These are phyloP conservation scores for Alternaria incomplexa DNA, from an alignment of 2,329 filamentous ascomycete genomes.

Conservation along the genomic window DNA sequence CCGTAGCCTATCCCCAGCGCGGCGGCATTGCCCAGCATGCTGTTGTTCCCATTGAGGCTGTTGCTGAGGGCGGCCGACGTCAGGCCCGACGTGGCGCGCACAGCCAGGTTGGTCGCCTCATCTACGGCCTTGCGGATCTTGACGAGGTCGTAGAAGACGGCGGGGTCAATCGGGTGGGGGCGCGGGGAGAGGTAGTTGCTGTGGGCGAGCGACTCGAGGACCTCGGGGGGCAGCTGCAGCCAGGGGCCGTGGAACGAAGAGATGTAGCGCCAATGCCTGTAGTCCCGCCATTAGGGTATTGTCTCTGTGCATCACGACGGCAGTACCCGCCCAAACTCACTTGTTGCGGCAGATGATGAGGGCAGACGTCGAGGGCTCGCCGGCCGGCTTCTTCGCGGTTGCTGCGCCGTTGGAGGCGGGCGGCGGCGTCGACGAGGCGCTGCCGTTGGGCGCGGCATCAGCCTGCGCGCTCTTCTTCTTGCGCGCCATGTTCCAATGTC, in stretches of 20 bases:
- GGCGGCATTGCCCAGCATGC: constrained; percentile 58
- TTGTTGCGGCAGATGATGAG: constrained; percentile 53
- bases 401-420: constrained; percentile 4
- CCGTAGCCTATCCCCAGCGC: constrained; percentile 64
- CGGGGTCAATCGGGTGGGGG: constrained; percentile 78
- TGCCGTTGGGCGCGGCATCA: constrained; percentile 23
- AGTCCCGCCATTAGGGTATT: constrained; percentile 13
- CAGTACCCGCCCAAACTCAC: constrained; percentile 41
- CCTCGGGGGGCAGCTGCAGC: constrained; percentile 79
- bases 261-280: constrained; percentile 83
- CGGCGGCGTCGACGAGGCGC: constrained; percentile 11
- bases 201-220: constrained; percentile 79
- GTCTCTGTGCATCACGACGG: constrained; percentile 4
- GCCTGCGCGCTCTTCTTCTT: constrained; percentile 43
- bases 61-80: constrained; percentile 69
- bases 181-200: constrained; percentile 79
- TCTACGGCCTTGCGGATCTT: constrained; percentile 83
- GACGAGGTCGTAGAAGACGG: constrained; percentile 81
- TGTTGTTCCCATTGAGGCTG: constrained; percentile 58
- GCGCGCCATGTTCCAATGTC: constrained; percentile 33
- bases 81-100: constrained; percentile 76
- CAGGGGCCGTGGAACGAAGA: constrained; percentile 84
- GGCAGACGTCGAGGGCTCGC: constrained; percentile 30
- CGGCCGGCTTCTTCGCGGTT: constrained; percentile 11
- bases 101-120: constrained; percentile 77